Conservation (phyloP, 352 stramenopile species). For the Phytopythium vexans region DNA sequence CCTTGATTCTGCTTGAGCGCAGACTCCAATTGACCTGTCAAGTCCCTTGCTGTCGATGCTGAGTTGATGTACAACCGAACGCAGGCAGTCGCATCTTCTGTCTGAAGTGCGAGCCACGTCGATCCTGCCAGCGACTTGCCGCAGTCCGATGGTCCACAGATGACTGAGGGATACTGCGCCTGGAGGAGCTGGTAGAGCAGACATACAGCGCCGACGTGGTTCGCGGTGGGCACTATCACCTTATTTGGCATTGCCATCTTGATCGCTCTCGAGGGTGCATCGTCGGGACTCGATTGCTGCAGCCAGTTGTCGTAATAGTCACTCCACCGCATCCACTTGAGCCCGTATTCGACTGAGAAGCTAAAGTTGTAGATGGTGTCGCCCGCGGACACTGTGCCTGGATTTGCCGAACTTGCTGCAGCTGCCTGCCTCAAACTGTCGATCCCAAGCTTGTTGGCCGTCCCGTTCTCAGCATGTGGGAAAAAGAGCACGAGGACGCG, state of each 20-base stretch:
- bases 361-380: conserved; percentile 64
- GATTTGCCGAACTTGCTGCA: not conserved
- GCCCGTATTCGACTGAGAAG: conserved; percentile 65
- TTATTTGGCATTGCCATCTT: not conserved
- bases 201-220: conserved; percentile 34
- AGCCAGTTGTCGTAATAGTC: conserved; percentile 63
- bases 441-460: not conserved
- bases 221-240: conserved; percentile 27
- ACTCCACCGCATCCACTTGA: conserved; percentile 70
- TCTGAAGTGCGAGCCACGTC: conserved; percentile 16
- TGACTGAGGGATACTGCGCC: conserved; percentile 26
- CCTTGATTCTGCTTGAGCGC: conserved; percentile 15
- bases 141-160: conserved; percentile 37
- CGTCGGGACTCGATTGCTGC: conserved; percentile 3
- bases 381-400: conserved; percentile 7
- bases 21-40: conserved; percentile 13
- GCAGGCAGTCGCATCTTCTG: not conserved
- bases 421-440: not conserved
- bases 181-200: conserved; percentile 47
- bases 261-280: too few relatives aligned
- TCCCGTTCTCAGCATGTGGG: conserved; percentile 25
- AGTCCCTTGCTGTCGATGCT: conserved; percentile 11
- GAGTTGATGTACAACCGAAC: not conserved
- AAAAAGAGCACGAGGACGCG: conserved; percentile 50
- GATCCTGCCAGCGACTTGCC: conserved; percentile 49